Base-by-base conservation (phyloP, 768 basidiomycete species). In the Hygrophorus russula region DNA sequence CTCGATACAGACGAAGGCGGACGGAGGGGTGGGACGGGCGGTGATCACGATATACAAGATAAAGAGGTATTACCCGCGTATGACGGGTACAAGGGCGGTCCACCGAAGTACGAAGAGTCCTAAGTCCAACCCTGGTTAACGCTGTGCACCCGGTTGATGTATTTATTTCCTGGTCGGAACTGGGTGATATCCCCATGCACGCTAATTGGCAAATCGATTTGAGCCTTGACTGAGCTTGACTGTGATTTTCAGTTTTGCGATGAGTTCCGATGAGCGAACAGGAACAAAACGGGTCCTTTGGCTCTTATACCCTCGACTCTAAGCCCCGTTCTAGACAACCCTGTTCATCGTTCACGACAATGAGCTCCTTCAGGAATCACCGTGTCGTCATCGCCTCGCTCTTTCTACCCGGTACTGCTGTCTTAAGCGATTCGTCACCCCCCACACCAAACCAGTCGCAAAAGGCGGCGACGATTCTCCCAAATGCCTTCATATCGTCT, bases 381-480 rank as follows among this genome's bases (percentile, higher is more conserved):
- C 68, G 87, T 27, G 70, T 83, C 43, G 67, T 89, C 59, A 79
- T 90, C 58, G 87, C 85, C 12, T 81, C 82, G n/a, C 77, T 89
- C 46, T 88, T 90, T 57, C 76, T 89, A 29, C 87, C 87, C 30
- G 75, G 74, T 46, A 83, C 85, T 30, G 75, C 76, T 34, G 74
- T 79, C 36, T 63, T 78, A 33, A 77, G 73, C 56, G 72, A 79
- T 18, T 76, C 77, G 0, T 58, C 62, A 11, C 71, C 73, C 0
- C 53, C 74, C 0, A 77, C 78, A 0, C 75, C 79, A 8, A 66
- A 69, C 54, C 3, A 53, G 45, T 29, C 24, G 19, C 33, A 27
- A 18, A 32, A 47, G 10, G 47, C 39, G 12, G 54, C 3, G 56
- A 58, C 46, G n/a, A n/a, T n/a, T n/a, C n/a, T n/a, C n/a, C n/a